phyloP scores from a whole-genome alignment of 495 filamentous ascomycete genomes.

The Penicillium daleae region DNA sequence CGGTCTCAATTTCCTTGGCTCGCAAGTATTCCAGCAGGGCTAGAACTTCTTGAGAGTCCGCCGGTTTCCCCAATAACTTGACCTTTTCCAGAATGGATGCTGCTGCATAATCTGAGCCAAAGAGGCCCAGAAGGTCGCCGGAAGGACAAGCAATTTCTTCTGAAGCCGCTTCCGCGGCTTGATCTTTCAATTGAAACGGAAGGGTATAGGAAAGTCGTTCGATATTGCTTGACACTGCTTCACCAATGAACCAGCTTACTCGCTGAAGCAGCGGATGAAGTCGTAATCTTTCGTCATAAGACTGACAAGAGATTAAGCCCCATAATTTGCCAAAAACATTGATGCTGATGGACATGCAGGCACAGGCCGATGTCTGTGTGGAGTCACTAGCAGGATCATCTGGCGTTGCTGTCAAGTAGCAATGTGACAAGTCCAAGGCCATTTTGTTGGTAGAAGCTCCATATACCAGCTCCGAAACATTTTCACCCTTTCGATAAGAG shows the following conservation, averaged over 20 bases:
- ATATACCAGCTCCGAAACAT: slow-evolving; percentile 71
- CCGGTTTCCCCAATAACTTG: slow-evolving; percentile 75
- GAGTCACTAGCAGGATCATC: slow-evolving; percentile 76
- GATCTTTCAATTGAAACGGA: slow-evolving; percentile 56
- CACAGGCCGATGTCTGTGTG: slow-evolving; percentile 52
- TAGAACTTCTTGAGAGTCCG: slow-evolving; percentile 76
- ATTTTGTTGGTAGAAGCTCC: slow-evolving; percentile 67
- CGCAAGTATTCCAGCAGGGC: slow-evolving; percentile 82
- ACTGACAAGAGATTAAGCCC: slow-evolving; percentile 85
- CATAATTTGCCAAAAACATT: slow-evolving; percentile 83
- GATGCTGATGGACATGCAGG: slow-evolving; percentile 90
- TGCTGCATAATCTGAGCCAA: slow-evolving; percentile 74
- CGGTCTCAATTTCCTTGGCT: slow-evolving; percentile 68
- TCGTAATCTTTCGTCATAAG: slow-evolving; percentile 74
- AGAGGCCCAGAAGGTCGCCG: slow-evolving; percentile 29
- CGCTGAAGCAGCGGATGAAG: slow-evolving; percentile 85
- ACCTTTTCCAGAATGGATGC: slow-evolving; percentile 80
- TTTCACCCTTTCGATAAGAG: slow-evolving; percentile 20
- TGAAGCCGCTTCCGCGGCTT: not conserved
- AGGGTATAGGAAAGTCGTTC: slow-evolving; percentile 83
- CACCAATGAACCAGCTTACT: slow-evolving; percentile 79
- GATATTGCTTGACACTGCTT: slow-evolving; percentile 80
- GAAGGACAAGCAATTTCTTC: slow-evolving; percentile 5
- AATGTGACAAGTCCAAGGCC: slow-evolving; percentile 72
- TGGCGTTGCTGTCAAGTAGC: slow-evolving; percentile 80